Percentiles rank a stretch among this genome's conserved stretches.
phyloP scores from a whole-genome alignment of 2,329 filamentous ascomycete species.

The Gnomoniopsis sp. region DNA sequence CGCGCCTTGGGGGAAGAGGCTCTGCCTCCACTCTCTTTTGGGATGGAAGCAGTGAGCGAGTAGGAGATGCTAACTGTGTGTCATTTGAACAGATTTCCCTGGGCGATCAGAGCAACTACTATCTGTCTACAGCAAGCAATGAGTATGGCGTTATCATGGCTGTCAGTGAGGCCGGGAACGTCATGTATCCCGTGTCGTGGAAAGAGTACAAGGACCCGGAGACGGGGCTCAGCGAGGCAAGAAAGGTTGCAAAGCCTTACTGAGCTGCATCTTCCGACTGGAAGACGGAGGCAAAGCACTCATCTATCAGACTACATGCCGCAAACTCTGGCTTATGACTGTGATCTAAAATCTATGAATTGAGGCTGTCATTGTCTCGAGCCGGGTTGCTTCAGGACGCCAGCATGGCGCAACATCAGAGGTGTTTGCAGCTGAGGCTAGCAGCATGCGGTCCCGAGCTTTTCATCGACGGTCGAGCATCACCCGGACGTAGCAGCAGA shows the following conservation, averaged over 20 bases:
- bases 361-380: not conserved
- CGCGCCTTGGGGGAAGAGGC: too few relatives aligned
- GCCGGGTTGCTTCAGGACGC: not conserved
- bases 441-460: not conserved
- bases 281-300: not conserved
- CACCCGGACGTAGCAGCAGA: too few relatives aligned
- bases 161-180: slow-evolving; percentile 78
- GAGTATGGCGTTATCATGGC: slow-evolving; percentile 93
- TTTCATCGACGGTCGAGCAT: not conserved
- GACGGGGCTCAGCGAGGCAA: slow-evolving; percentile 70
- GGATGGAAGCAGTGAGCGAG: not conserved
- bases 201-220: slow-evolving; percentile 86
- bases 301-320: not conserved
- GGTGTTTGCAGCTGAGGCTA: not conserved
- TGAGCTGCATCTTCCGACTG: slow-evolving; percentile 40
- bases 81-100: slow-evolving; percentile 65
- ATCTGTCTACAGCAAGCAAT: slow-evolving; percentile 87
- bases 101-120: slow-evolving; percentile 93
- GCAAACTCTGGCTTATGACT: not conserved
- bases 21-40: too few relatives aligned
- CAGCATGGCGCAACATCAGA: not conserved
- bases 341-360: not conserved
- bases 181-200: slow-evolving; percentile 93
- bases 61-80: not conserved
- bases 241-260: slow-evolving; percentile 93